Base-by-base conservation (phyloP, 352 stramenopile species). In the Phytopythium chamaehyphon region DNA sequence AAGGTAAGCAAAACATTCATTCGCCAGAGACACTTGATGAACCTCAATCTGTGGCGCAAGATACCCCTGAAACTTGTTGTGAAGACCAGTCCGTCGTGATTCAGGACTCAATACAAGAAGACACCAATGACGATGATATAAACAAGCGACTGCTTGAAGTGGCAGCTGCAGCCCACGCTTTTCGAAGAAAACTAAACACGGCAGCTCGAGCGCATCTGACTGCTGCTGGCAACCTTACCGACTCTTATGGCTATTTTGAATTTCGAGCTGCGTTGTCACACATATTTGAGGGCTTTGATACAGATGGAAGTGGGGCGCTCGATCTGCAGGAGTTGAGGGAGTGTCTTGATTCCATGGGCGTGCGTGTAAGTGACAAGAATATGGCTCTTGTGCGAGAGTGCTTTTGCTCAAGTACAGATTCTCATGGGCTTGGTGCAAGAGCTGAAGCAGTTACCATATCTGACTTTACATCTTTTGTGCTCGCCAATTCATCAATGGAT, bases 401-500 rank as follows among this genome's bases (percentile, higher is more conserved):
- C 39, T 88, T 92, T 47, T 54, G 45, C 45, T 31, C 45, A 2
- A 19, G 26, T 15, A 1, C 11, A 14, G 45, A 26, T 3, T 4
- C 18, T 6, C 12, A 16, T 12, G 44, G 1, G 3, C 35, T 15
- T 16, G 8, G 62, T 8, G 50, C 51, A 0, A 66, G 73, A 2
- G 21, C 48, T n/a, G 66, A 66, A 10, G 69, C 46, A 18, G 47
- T 92, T 11, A 71, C 71, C 21, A 86, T 88, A 14, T 51, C 61
- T 4, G 78, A 92, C 49, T 90, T 90, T 55, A 83, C 88, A 33
- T 88, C 81, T 3, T 92, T 92, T 48, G 72, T 83, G 9, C 57
- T 92, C 1, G 62, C 69, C 22, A 46, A 69, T 31, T 57, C 57
- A 4, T 40, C 55, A 16, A 52, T 51, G 54, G n/a, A 48, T 37